phyloP scores from a whole-genome alignment of 2,329 filamentous ascomycete species.

The Colletotrichum siamense region DNA sequence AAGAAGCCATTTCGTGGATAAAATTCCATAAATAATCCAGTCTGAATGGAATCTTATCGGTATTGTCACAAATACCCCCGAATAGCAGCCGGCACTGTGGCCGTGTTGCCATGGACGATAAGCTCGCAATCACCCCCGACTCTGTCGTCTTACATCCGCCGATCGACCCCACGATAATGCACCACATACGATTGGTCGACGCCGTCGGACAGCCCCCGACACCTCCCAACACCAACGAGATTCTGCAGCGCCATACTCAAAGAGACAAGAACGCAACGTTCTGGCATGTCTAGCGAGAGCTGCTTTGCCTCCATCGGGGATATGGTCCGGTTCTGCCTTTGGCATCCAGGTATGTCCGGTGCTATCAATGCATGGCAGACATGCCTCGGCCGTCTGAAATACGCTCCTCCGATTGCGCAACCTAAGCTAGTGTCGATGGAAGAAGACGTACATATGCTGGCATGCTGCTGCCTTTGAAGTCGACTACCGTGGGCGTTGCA shows the following conservation, averaged over 20 bases:
- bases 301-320: not conserved
- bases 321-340: not conserved
- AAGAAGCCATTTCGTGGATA: not conserved
- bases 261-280: not conserved
- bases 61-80: not conserved
- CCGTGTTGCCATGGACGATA: not conserved
- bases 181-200: not conserved
- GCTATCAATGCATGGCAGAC: not conserved
- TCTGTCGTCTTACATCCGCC: constrained; percentile 6
- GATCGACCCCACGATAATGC: not conserved
- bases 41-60: not conserved
- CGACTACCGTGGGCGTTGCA: rapidly evolving
- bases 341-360: not conserved
- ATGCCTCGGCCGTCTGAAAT: not conserved
- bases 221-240: not conserved
- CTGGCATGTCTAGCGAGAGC: not conserved
- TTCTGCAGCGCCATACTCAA: not conserved
- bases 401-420: not conserved
- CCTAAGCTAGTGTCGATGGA: not conserved
- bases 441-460: not conserved
- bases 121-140: constrained; percentile 14
- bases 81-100: not conserved
- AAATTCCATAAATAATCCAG: not conserved
- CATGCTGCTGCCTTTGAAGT: not conserved
- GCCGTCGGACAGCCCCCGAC: not conserved